phyloP scores from a whole-genome alignment of 306 rosid species.

The Morella rubra region DNA sequence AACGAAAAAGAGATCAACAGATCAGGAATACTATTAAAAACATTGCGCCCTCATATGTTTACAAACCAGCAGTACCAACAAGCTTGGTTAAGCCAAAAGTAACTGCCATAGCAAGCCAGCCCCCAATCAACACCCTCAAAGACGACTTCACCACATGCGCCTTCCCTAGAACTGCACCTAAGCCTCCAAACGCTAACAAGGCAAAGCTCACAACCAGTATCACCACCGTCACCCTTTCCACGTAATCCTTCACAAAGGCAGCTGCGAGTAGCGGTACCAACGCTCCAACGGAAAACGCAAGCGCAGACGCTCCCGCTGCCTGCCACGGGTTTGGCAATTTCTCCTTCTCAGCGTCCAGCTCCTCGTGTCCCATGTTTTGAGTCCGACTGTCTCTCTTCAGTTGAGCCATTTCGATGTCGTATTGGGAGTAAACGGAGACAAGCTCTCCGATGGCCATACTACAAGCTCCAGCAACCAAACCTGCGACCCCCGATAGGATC shows the following conservation, averaged over 20 bases:
- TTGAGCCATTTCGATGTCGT: constrained; percentile 40
- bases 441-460: constrained; percentile 52
- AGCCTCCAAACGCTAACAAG: constrained; percentile 36
- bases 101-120: constrained; percentile 43
- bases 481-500: constrained; percentile 41
- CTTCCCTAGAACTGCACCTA: constrained; percentile 42
- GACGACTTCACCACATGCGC: constrained; percentile 38
- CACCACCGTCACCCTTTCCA: constrained; percentile 37
- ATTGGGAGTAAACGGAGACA: constrained; percentile 43
- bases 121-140: constrained; percentile 41
- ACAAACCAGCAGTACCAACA: constrained; percentile 7
- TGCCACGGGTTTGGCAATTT: constrained; percentile 36
- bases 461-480: constrained; percentile 40
- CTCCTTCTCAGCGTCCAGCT: neutral
- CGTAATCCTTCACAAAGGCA: constrained; percentile 34
- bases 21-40: too few relatives aligned
- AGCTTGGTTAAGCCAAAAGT: constrained; percentile 46
- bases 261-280: constrained; percentile 39
- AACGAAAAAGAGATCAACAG: too few relatives aligned
- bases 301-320: constrained; percentile 34
- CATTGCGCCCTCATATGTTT: too few relatives aligned
- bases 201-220: constrained; percentile 42
- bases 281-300: constrained; percentile 31
- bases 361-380: neutral
- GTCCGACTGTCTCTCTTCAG: constrained; percentile 24